Conservation (phyloP, 106 monocot genomes). For the Dioscorea alata region DNA sequence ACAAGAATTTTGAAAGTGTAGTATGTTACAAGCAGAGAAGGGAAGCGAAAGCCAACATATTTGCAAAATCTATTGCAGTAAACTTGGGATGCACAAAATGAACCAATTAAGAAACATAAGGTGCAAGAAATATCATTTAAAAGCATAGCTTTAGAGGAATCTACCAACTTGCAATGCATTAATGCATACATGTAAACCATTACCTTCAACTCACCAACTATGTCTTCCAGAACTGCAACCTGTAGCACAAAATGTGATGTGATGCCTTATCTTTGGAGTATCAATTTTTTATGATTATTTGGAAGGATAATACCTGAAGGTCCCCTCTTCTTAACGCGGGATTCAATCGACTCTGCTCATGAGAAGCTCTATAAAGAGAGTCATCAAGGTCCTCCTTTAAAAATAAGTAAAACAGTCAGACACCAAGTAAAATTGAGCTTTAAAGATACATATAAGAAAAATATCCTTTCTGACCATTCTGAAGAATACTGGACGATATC, state of each 20-base stretch:
- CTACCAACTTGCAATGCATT: no score
- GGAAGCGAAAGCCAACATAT: no score
- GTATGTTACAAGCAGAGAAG: no score
- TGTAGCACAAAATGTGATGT: background rate
- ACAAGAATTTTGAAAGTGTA: no score
- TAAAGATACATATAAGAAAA: background rate
- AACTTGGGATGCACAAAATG: no score
- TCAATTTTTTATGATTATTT: no score
- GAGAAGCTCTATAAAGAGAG: conserved; percentile 51
- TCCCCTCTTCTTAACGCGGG: conserved; percentile 61
- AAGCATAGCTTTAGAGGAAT: no score
- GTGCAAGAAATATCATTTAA: no score
- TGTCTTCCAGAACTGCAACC: conserved; percentile 74
- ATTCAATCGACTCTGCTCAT: conserved; percentile 50
- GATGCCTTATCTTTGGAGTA: no score
- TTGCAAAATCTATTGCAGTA: no score
- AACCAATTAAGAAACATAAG: no score
- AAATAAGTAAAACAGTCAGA: background rate
- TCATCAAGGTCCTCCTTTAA: conserved; percentile 89
- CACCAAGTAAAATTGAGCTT: background rate
- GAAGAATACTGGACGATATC: conserved; percentile 87
- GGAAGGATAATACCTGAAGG: conserved; percentile 45
- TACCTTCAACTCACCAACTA: conserved; percentile 70
- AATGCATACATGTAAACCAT: no score
- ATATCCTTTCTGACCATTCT: conserved; percentile 57